Conservation (phyloP, 2,329 filamentous ascomycete genomes). For the Aspergillus tubingensis region DNA sequence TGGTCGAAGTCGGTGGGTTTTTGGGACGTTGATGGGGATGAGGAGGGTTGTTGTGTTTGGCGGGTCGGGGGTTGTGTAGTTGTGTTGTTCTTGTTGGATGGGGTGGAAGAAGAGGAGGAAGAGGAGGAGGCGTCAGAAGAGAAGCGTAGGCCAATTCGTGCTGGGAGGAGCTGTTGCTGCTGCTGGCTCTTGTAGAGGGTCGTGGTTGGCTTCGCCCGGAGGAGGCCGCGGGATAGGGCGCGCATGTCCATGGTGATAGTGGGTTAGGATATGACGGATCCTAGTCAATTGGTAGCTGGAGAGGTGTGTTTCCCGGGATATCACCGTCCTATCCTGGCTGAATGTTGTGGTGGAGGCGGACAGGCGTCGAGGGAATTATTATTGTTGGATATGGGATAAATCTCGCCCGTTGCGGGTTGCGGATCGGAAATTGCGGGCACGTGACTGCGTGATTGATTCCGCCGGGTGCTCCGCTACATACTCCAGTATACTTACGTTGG, state of each 20-base stretch:
- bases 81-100: conserved; percentile 10
- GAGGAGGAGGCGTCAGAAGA: conserved; percentile 17
- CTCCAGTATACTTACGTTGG: not conserved
- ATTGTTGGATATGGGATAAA: conserved; percentile 5
- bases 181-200: conserved; percentile 23
- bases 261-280: no score
- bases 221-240: conserved; percentile 34
- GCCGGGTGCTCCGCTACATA: not conserved
- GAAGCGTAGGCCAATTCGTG: conserved; percentile 15
- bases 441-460: conserved; percentile 7
- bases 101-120: no score
- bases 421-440: conserved; percentile 17
- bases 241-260: conserved; percentile 34
- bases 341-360: not conserved
- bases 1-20: conserved; percentile 30
- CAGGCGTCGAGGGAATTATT: not conserved
- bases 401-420: conserved; percentile 15
- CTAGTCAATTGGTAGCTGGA: not conserved
- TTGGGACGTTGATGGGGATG: conserved; percentile 8
- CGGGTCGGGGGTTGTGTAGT: conserved; percentile 19
- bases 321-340: not conserved
- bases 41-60: not conserved
- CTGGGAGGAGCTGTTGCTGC: not conserved
- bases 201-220: conserved; percentile 35
- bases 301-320: not conserved